A percentile compares a stretch with the other conserved stretches of the same genome.
These are phyloP conservation scores for Liquidambar formosana DNA, from an alignment of 164 flowering plant species.

Conservation along the genomic window DNA sequence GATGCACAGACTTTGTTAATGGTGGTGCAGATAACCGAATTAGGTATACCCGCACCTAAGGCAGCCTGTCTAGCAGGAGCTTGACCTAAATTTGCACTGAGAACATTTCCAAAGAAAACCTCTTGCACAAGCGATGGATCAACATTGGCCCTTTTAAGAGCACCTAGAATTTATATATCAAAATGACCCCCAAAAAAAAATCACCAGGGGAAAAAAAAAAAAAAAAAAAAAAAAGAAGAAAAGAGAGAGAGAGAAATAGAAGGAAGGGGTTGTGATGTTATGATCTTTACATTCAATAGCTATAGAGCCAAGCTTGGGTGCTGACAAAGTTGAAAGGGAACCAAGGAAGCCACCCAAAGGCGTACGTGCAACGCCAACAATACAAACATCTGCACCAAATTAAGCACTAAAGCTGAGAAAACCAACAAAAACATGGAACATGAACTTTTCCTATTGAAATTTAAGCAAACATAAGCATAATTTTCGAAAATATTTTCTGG, in stretches of 20 bases:
- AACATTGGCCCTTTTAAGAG: slow-evolving; percentile 79
- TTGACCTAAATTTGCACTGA: slow-evolving; percentile 95
- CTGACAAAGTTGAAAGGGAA: slow-evolving; percentile 50
- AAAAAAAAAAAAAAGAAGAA: not conserved
- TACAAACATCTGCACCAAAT: slow-evolving; percentile 46
- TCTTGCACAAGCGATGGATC: slow-evolving; percentile 89
- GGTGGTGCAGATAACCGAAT: slow-evolving; percentile 83
- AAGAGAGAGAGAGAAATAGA: not conserved
- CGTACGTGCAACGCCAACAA: slow-evolving; percentile 60
- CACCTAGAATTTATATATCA: slow-evolving; percentile 42
- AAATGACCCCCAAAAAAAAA: not conserved
- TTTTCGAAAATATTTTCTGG: too few relatives aligned
- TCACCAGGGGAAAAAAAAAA: not conserved
- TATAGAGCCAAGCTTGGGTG: slow-evolving; percentile 58
- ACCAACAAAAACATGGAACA: not conserved
- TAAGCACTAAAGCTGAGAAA: not conserved
- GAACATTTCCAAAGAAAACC: slow-evolving; percentile 94
- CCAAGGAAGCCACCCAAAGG: slow-evolving; percentile 63
- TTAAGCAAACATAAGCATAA: too few relatives aligned
- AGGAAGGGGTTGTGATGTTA: not conserved
- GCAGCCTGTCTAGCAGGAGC: slow-evolving; percentile 99
- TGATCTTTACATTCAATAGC: slow-evolving; percentile 38
- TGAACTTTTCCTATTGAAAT: too few relatives aligned
- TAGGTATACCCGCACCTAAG: slow-evolving; percentile 86
- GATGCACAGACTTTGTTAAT: slow-evolving; percentile 92